A percentile compares a stretch with the other conserved stretches of the same genome.
Conservation (phyloP, 768 basidiomycete genomes). For the Psilocybe azurescens region DNA sequence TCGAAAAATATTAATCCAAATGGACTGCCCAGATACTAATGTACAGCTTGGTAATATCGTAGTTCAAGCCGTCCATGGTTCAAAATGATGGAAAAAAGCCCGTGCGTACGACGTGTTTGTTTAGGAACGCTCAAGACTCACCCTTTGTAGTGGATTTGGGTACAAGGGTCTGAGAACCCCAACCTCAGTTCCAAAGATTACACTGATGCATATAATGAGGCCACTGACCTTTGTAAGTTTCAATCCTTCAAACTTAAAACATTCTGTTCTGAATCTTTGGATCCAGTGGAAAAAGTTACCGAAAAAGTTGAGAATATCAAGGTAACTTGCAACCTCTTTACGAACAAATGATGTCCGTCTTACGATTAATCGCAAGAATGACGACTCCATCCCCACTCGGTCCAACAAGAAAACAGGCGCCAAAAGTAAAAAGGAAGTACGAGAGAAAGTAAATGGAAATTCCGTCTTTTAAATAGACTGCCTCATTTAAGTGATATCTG, state of each 20-base stretch:
- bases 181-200: conserved; percentile 26
- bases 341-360: not conserved
- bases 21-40: conserved; percentile 1
- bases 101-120: conserved; percentile 43
- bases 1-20: not conserved
- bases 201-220: conserved; percentile 51
- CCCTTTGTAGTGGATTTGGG: conserved; percentile 70
- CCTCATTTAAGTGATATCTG: not conserved
- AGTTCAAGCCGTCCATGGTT: conserved; percentile 82
- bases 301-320: conserved; percentile 65
- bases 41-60: not conserved
- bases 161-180: conserved; percentile 28
- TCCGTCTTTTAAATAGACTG: not conserved
- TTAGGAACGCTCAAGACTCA: not conserved
- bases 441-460: conserved; percentile 58
- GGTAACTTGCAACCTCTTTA: conserved; percentile 34
- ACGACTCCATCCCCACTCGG: conserved; percentile 66
- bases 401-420: conserved; percentile 75
- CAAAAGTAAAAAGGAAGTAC: conserved; percentile 77
- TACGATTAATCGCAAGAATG: conserved; percentile 47
- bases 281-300: conserved; percentile 61
- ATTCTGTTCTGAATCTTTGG: not conserved
- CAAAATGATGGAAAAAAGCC: conserved; percentile 79
- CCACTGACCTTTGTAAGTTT: conserved; percentile 45
- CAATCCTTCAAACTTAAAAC: not conserved